A percentile compares a stretch with the other conserved stretches of the same genome.
phyloP scores from a whole-genome alignment of 768 basidiomycete species.

The Asterophora lycoperdoides region DNA sequence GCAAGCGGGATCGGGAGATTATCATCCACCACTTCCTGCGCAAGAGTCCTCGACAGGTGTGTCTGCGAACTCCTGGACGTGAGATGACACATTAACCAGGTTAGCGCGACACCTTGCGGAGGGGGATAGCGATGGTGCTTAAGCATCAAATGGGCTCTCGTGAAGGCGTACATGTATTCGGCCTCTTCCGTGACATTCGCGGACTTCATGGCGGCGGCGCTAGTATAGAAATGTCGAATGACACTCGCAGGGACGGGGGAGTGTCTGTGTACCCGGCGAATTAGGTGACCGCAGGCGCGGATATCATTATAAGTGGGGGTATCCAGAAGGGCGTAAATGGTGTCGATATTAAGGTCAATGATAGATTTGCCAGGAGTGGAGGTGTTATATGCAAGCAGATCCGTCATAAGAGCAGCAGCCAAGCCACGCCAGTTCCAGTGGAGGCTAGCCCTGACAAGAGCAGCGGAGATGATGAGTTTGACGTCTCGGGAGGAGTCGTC shows the following conservation, averaged over 20 bases:
- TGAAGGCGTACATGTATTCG: conserved; percentile 42
- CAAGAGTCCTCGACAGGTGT: conserved; percentile 47
- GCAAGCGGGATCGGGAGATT: conserved; percentile 38
- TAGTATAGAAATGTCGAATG: conserved; percentile 44
- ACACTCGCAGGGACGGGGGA: conserved; percentile 39
- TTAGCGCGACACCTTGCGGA: conserved; percentile 42
- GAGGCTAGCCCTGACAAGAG: conserved; percentile 48
- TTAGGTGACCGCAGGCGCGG: conserved; percentile 36
- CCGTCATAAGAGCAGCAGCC: conserved; percentile 36
- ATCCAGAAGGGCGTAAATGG: conserved; percentile 40
- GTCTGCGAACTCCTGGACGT: conserved; percentile 31
- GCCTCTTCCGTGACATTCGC: conserved; percentile 32
- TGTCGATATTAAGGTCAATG: conserved; percentile 36
- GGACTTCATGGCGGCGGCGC: conserved; percentile 27
- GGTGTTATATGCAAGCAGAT: conserved; percentile 18
- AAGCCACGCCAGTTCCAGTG: conserved; percentile 50
- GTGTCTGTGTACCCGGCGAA: conserved; percentile 33
- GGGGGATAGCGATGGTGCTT: conserved; percentile 40
- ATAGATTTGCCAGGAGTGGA: conserved; percentile 20
- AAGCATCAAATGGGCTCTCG: conserved; percentile 31
- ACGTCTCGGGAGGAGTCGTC: conserved; percentile 38
- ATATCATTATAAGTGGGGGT: conserved; percentile 33
- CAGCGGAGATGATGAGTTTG: conserved; percentile 42
- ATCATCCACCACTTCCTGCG: conserved; percentile 41
- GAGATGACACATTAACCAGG: conserved; percentile 53